Percentiles rank a stretch among this genome's conserved stretches.
phyloP scores from a whole-genome alignment of 768 basidiomycete genomes.

The Lactarius indigo region DNA sequence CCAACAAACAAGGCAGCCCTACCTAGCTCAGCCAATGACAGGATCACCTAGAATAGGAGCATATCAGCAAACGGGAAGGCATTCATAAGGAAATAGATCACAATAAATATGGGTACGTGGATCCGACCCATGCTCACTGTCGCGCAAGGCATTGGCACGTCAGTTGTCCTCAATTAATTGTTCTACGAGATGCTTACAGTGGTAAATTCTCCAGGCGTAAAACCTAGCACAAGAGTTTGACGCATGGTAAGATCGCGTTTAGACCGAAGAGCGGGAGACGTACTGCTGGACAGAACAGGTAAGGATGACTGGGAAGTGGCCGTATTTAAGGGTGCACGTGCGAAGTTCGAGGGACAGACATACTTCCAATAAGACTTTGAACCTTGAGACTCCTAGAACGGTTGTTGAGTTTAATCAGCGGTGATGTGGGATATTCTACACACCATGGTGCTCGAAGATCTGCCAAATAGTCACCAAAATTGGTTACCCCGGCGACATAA shows the following conservation, averaged over 20 bases:
- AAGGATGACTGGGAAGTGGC: not conserved
- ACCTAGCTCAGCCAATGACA: slow-evolving; percentile 2
- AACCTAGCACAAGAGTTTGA: not conserved
- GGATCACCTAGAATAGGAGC: not conserved
- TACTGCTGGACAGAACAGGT: slow-evolving; percentile 4
- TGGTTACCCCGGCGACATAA: slow-evolving; percentile 4
- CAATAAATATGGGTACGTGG: not conserved
- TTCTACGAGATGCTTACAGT: not conserved
- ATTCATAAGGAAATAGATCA: not conserved
- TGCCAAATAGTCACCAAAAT: slow-evolving; percentile 8
- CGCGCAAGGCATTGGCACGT: not conserved
- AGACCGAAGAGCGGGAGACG: not conserved
- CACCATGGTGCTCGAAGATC: slow-evolving; percentile 1
- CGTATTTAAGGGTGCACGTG: not conserved
- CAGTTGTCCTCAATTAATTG: not conserved
- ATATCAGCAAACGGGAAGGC: not conserved
- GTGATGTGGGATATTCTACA: not conserved
- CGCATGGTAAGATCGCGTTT: not conserved
- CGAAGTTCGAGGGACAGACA: not conserved
- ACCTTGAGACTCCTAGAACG: slow-evolving; percentile 4
- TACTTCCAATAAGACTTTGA: slow-evolving; percentile 3
- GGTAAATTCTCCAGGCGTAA: slow-evolving; percentile 15
- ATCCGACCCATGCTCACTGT: slow-evolving; percentile 7
- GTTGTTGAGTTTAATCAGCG: not conserved
- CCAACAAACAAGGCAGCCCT: not conserved